These are phyloP conservation scores for Monosporascus ibericus DNA, from an alignment of 2,329 filamentous ascomycete genomes.

Conservation along the genomic window DNA sequence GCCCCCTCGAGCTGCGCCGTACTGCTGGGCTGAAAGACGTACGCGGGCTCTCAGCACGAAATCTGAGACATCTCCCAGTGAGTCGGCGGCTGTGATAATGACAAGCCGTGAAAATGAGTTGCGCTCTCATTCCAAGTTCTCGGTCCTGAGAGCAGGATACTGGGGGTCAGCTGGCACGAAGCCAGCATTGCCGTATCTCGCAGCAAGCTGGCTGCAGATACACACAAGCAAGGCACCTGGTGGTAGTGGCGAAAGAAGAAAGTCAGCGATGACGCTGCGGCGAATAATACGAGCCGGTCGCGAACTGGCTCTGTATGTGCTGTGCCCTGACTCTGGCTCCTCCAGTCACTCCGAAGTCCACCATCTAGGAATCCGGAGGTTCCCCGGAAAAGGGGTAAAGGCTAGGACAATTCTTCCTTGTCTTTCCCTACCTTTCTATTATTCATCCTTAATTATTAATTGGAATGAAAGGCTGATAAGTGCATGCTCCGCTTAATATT, in stretches of 20 bases:
- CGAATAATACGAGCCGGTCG: neutral
- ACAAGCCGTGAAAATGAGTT: neutral
- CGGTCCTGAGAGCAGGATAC: neutral
- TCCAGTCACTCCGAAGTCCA: neutral
- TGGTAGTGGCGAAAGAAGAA: neutral
- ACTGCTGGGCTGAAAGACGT: neutral
- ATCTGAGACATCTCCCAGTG: neutral
- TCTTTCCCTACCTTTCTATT: too few species aligned
- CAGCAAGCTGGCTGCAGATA: neutral
- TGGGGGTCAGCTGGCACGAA: neutral
- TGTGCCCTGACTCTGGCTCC: neutral
- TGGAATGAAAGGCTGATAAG: too few species aligned
- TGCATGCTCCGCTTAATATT: too few species aligned
- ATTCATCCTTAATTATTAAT: too few species aligned
- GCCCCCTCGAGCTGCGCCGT: neutral
- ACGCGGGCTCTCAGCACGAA: neutral
- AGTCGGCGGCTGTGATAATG: neutral
- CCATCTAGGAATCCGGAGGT: neutral
- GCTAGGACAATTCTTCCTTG: too few species aligned
- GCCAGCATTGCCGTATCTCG: neutral
- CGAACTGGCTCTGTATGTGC: neutral
- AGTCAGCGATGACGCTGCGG: neutral
- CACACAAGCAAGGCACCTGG: neutral
- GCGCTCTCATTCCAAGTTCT: neutral
- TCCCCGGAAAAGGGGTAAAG: too few species aligned